phyloP scores from a whole-genome alignment of 139 green algal species.

The Diplosphaera chodatii region DNA sequence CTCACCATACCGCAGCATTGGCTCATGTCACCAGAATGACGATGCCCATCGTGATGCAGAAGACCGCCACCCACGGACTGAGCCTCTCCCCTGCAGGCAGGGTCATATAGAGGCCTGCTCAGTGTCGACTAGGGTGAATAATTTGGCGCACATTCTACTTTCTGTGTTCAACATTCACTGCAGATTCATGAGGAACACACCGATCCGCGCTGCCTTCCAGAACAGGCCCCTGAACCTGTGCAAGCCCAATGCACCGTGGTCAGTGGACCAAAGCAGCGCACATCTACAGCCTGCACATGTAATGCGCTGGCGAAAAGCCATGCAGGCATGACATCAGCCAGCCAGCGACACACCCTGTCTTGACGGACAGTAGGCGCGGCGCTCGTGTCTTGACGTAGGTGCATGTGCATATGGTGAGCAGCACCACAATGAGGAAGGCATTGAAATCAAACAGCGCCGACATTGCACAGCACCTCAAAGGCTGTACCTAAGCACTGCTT shows the following conservation, averaged over 20 bases:
- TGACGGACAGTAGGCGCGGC: conserved; percentile 52
- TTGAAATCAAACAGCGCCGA: conserved; percentile 93
- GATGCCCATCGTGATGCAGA: conserved; percentile 62
- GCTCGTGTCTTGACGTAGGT: conserved; percentile 89
- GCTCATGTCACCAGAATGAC: conserved; percentile 39
- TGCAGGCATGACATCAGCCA: too few relatives aligned
- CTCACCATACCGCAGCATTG: too few relatives aligned
- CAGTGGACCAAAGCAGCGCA: neutral
- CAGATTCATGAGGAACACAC: conserved; percentile 19
- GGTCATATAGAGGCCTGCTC: too few relatives aligned
- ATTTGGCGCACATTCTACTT: too few relatives aligned
- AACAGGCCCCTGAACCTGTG: conserved; percentile 81
- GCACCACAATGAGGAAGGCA: conserved; percentile 82
- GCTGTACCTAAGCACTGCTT: too few relatives aligned
- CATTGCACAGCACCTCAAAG: too few relatives aligned
- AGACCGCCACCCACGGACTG: conserved; percentile 66
- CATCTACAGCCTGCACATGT: too few relatives aligned
- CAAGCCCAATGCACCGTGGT: neutral
- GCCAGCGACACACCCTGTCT: conserved; percentile 74
- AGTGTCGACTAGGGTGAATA: too few relatives aligned
- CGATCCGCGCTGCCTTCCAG: conserved; percentile 84
- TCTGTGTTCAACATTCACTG: neutral
- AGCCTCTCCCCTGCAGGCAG: conserved; percentile 57
- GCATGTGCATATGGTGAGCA: conserved; percentile 94
- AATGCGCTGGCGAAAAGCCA: too few relatives aligned